Base-by-base conservation (phyloP, 192 early-diverging fungal species). In the Coemansia erecta region DNA sequence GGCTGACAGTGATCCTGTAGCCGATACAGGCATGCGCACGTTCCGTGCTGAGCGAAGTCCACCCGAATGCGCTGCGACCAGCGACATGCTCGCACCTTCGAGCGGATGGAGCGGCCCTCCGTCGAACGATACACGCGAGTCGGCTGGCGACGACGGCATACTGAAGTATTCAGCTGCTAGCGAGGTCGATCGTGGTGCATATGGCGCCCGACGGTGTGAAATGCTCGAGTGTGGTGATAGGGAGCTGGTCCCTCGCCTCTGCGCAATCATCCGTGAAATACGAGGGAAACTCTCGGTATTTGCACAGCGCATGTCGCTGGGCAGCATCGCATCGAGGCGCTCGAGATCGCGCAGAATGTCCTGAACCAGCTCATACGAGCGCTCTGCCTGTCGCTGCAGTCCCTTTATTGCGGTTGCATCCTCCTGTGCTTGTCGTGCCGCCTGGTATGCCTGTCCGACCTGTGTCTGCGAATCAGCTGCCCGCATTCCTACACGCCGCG, bases 331-430 rank as follows among this genome's bases (percentile, higher is more conserved):
- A 22, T 80, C 77, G 15, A 80, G 60, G 21, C 77, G 66, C 58
- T 80, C 77, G 22, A 80, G 56, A 24, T 80, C 77, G 23, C 65
- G 72, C 24, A 80, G 33, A 48, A 80, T 73, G 17, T 73, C 66
- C 53, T 80, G 77, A 10, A 80, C 50, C 52, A 80, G 40, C 63
- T 80, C 77, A 42, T 80, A 80, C 12, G 77, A 69, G 37, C 73
- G 73, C 58, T 80, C 77, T 0, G 77, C 60, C 42, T 80, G 77
- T 11, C 72, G 60, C 60, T 80, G 77, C 8, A 80, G 56, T 39
- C 63, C 58, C 21, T 64, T 65, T 46, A 80, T 31, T 22, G 66
- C 72, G 4, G 72, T 50, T 31, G 66, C 53, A 24, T 57, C 62
- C 14, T 66, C 67, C 12, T 65, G 77, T 19, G 66, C 67, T 23